A percentile compares a stretch with the other conserved stretches of the same genome.
These are phyloP conservation scores for Niveomyces coronatus DNA, from an alignment of 2,329 filamentous ascomycete genomes.

Conservation along the genomic window DNA sequence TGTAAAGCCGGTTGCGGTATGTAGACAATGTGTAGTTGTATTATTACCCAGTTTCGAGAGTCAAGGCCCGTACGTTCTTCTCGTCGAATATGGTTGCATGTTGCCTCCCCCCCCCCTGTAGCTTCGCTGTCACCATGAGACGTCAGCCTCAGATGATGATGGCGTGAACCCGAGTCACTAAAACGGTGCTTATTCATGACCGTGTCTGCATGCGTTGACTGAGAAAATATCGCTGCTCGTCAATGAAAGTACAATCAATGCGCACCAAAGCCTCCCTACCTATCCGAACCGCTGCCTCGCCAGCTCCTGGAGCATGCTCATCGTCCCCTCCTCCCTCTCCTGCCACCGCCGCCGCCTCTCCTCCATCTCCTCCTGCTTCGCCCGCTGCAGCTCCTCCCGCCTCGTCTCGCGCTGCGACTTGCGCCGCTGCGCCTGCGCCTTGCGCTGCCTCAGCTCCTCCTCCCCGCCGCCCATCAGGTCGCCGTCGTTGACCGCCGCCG, in stretches of 20 bases:
- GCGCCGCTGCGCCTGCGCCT: slow-evolving; percentile 55
- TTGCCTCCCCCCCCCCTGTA: too few relatives aligned
- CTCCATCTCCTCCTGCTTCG: slow-evolving; percentile 68
- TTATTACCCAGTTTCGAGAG: too few relatives aligned
- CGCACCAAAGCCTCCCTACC: background rate
- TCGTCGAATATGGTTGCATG: too few relatives aligned
- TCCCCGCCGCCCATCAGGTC: slow-evolving; percentile 69
- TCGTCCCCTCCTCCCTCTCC: slow-evolving; percentile 73
- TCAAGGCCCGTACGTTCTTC: too few relatives aligned
- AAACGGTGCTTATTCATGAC: too few relatives aligned
- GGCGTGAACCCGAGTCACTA: too few relatives aligned
- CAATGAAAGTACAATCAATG: background rate
- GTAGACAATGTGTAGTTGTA: too few relatives aligned
- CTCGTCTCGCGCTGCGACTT: slow-evolving; percentile 78
- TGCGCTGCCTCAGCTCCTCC: slow-evolving; percentile 58
- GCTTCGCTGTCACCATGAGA: too few relatives aligned
- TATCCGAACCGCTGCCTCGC: slow-evolving; percentile 70
- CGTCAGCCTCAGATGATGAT: too few relatives aligned
- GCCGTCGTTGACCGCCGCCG: slow-evolving; percentile 46
- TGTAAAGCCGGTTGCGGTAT: too few relatives aligned
- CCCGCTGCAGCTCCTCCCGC: slow-evolving; percentile 69
- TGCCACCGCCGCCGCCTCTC: slow-evolving; percentile 59
- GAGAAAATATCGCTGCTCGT: background rate
- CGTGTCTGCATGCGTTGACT: too few relatives aligned
- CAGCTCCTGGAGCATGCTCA: slow-evolving; percentile 69